These are phyloP conservation scores for Aethionema arabicum DNA, from an alignment of 345 rosid species.

Conservation along the genomic window DNA sequence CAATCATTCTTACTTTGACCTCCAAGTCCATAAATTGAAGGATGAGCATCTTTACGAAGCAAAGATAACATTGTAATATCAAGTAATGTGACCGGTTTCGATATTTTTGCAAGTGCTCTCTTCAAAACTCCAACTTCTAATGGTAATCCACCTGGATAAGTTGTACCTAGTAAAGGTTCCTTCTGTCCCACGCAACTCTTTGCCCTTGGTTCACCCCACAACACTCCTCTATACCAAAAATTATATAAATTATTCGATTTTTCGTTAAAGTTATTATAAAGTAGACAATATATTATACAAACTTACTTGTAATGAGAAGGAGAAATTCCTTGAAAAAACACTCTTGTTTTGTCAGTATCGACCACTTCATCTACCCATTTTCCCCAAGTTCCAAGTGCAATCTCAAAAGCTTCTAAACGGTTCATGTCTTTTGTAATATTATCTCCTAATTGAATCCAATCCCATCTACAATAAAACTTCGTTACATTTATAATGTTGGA, in stretches of 20 bases:
- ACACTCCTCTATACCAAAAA: slow-evolving; percentile 47
- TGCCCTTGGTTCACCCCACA: slow-evolving; percentile 62
- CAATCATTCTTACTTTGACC: slow-evolving; percentile 59
- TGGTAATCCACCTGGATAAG: slow-evolving; percentile 66
- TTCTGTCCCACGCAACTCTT: slow-evolving; percentile 59
- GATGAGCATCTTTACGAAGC: slow-evolving; percentile 90
- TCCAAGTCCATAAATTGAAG: slow-evolving; percentile 65
- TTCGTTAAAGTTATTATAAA: neutral
- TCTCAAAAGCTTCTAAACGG: slow-evolving; percentile 64
- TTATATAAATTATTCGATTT: neutral
- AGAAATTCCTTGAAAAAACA: slow-evolving; percentile 83
- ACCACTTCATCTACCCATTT: slow-evolving; percentile 66
- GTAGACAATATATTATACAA: neutral
- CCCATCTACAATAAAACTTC: slow-evolving; percentile 64
- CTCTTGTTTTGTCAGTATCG: slow-evolving; percentile 53
- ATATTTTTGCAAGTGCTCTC: slow-evolving; percentile 45
- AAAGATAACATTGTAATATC: slow-evolving; percentile 71
- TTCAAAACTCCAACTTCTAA: slow-evolving; percentile 54
- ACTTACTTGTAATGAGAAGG: slow-evolving; percentile 80
- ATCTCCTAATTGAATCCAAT: slow-evolving; percentile 49
- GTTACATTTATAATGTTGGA: too few relatives aligned
- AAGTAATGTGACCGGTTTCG: slow-evolving; percentile 52
- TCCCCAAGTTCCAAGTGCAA: slow-evolving; percentile 72
- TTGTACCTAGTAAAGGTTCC: slow-evolving; percentile 57
- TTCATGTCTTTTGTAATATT: slow-evolving; percentile 62